Conservation (phyloP, 148 eudicot genomes). For the Chenopodium suecicum region DNA sequence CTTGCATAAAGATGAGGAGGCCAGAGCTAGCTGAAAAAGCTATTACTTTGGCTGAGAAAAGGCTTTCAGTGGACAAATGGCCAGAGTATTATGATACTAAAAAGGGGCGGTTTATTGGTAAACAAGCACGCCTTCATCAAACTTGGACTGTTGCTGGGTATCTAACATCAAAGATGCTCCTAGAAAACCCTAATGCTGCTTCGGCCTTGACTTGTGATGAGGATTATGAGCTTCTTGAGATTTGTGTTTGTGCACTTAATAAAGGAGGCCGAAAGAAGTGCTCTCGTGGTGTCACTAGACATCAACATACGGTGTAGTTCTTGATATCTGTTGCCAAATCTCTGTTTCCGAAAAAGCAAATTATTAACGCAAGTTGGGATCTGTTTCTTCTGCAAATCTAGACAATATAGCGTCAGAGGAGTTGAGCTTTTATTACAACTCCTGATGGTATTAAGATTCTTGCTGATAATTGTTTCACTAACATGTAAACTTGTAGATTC, state of each 20-base stretch:
- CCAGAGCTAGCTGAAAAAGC: constrained; percentile 79
- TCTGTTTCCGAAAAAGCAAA: not conserved
- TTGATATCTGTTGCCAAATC: not conserved
- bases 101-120: constrained; percentile 70
- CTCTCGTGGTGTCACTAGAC: constrained; percentile 49
- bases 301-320: constrained; percentile 5
- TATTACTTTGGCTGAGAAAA: constrained; percentile 63
- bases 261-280: constrained; percentile 64
- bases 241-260: constrained; percentile 71
- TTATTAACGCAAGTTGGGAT: not conserved
- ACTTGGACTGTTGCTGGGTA: constrained; percentile 94
- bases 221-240: constrained; percentile 78
- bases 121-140: constrained; percentile 77
- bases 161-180: constrained; percentile 67
- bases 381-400: not conserved
- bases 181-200: constrained; percentile 70
- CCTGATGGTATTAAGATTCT: too few relatives aligned
- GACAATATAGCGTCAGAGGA: not conserved
- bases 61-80: constrained; percentile 72
- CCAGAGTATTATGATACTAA: constrained; percentile 88
- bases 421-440: not conserved
- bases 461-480: too few relatives aligned
- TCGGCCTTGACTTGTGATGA: constrained; percentile 69
- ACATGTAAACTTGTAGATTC: too few relatives aligned
- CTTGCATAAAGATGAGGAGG: constrained; percentile 83